Percentiles rank a stretch among this genome's conserved stretches.
Evolutionary conservation across 2,329 filamentous ascomycete species (phyloP).

Genomic region (Pseudogymnoascus sp.): DNA sequence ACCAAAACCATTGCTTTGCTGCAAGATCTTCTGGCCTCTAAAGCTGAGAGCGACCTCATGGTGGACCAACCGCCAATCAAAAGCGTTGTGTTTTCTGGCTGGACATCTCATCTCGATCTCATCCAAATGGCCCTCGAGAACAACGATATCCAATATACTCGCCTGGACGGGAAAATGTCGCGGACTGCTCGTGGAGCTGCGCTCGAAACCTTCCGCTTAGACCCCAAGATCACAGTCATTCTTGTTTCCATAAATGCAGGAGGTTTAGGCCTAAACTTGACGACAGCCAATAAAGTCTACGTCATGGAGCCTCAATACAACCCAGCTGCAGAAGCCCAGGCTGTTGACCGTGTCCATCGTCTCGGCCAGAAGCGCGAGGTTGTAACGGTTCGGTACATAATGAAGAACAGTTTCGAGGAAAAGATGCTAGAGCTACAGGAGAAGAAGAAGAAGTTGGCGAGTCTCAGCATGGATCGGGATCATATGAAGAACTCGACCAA

Average conservation of each 20-base stretch:
- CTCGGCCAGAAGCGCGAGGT: constrained; percentile 86
- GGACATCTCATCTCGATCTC: constrained; percentile 89
- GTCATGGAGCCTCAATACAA: constrained; percentile 99
- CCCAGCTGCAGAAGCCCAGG: constrained; percentile 87
- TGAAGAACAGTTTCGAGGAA: constrained; percentile 85
- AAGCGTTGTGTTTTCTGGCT: constrained; percentile 91
- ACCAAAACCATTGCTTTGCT: constrained; percentile 84
- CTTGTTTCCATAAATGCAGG: constrained; percentile 89
- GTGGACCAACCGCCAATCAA: constrained; percentile 70
- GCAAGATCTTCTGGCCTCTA: constrained; percentile 59
- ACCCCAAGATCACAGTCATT: constrained; percentile 65
- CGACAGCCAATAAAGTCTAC: constrained; percentile 76
- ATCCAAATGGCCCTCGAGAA: constrained; percentile 73
- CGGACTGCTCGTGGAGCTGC: constrained; percentile 65
- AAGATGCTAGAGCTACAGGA: constrained; percentile 84
- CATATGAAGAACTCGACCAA: constrained; percentile 17
- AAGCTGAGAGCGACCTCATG: constrained; percentile 50
- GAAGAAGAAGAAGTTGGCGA: constrained; percentile 87
- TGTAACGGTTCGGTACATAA: constrained; percentile 79
- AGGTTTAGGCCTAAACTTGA: constrained; percentile 85
- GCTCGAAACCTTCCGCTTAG: constrained; percentile 68
- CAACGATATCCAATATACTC: constrained; percentile 58
- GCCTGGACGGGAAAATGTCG: constrained; percentile 87
- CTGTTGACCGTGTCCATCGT: constrained; percentile 85
- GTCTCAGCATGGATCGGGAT: constrained; percentile 66